Conservation (phyloP, 164 flowering plant species). For the Vitis cinerea region DNA sequence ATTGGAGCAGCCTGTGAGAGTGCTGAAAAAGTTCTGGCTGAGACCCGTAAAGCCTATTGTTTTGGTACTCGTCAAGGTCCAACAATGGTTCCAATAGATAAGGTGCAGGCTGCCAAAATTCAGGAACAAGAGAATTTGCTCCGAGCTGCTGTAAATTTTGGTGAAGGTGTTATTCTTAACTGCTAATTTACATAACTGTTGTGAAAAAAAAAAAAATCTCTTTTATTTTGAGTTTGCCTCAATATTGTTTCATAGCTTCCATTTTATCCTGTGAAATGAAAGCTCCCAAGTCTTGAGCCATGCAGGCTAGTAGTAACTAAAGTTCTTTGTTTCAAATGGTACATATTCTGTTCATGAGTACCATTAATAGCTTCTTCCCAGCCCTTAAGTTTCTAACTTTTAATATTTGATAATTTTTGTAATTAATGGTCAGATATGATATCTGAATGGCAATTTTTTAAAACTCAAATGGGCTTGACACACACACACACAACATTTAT, state of each 20-base stretch:
- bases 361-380: no score
- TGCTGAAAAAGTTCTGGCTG: conserved; percentile 91
- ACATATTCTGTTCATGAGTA: no score
- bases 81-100: conserved; percentile 69
- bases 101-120: conserved; percentile 89
- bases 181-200: neutral
- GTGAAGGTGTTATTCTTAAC: conserved; percentile 56
- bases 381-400: no score
- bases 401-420: no score
- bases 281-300: neutral
- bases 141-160: conserved; percentile 81
- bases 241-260: neutral
- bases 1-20: conserved; percentile 92
- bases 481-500: no score
- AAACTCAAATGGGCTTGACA: no score
- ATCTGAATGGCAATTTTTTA: no score
- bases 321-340: neutral
- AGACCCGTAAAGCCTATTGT: conserved; percentile 79
- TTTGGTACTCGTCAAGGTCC: conserved; percentile 85
- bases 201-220: neutral
- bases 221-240: neutral
- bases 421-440: no score
- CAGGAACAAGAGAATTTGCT: conserved; percentile 85
- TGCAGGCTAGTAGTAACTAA: neutral
- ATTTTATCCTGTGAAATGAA: neutral